Evolutionary conservation across 148 eudicot species (phyloP).

Genomic region (Arctostaphylos glauca): DNA sequence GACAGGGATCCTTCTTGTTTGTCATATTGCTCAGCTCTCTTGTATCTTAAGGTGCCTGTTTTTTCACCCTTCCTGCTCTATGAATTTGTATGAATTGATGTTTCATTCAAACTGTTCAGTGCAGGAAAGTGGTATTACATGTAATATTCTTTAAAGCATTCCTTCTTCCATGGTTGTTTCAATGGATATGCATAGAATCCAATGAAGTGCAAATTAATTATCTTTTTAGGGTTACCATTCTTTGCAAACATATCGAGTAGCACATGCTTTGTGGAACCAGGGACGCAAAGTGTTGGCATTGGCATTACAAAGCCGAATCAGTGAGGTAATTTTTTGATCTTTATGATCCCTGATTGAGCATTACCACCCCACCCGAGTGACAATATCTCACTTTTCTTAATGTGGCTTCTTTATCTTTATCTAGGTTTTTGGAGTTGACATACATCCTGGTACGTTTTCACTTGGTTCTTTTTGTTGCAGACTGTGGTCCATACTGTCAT

Average conservation of each 20-base stretch:
- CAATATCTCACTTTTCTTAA: conserved; percentile 10
- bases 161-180: not conserved
- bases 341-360: not conserved
- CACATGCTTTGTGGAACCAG: conserved; percentile 59
- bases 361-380: not conserved
- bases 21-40: conserved; percentile 55
- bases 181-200: conserved; percentile 5
- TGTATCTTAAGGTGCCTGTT: conserved; percentile 49
- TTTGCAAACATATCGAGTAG: conserved; percentile 57
- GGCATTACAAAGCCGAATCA: conserved; percentile 63
- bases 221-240: conserved; percentile 57
- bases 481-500: not conserved
- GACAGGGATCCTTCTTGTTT: conserved; percentile 62
- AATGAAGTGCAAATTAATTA: not conserved
- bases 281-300: conserved; percentile 55
- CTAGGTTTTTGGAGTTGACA: conserved; percentile 63
- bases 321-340: conserved; percentile 41
- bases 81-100: not conserved
- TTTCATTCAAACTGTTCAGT: not conserved
- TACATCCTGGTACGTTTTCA: conserved; percentile 53
- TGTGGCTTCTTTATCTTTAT: conserved; percentile 6
- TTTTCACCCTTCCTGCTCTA: not conserved
- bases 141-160: conserved; percentile 3
- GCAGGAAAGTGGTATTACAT: not conserved
- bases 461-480: not conserved